Evolutionary conservation across 345 rosid genomes (phyloP).

Genomic region (Salix suchowensis): DNA sequence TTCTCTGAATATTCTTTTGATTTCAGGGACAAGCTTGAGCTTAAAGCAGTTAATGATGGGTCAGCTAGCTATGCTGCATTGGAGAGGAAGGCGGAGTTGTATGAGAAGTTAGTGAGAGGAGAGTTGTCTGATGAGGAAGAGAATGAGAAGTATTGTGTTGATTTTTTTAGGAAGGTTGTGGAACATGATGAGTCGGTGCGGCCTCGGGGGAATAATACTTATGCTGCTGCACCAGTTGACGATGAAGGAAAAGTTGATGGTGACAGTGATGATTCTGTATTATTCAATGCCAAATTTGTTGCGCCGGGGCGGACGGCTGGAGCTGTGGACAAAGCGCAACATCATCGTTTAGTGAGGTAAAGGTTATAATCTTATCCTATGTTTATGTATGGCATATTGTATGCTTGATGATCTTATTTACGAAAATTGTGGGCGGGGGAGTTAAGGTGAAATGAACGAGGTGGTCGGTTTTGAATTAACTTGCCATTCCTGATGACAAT

Average conservation of each 20-base stretch:
- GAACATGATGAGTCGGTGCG: constrained; percentile 39
- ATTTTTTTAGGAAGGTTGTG: constrained; percentile 66
- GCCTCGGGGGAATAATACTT: constrained; percentile 18
- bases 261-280: constrained; percentile 32
- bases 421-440: no score
- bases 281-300: constrained; percentile 40
- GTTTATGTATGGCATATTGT: not conserved
- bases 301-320: constrained; percentile 65
- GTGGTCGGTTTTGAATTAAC: not conserved
- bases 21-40: constrained; percentile 83
- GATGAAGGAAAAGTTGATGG: constrained; percentile 33
- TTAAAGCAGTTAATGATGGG: constrained; percentile 77
- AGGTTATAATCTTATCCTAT: not conserved
- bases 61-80: constrained; percentile 76
- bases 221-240: constrained; percentile 26
- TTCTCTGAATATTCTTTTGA: not conserved
- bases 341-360: constrained; percentile 84
- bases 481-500: not conserved
- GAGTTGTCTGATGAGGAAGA: constrained; percentile 90
- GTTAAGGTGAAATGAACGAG: no score
- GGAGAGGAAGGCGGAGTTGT: constrained; percentile 82
- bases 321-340: constrained; percentile 53
- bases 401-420: no score
- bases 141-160: constrained; percentile 84
- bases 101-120: constrained; percentile 73